Percentiles rank a stretch among this genome's conserved stretches.
These are phyloP conservation scores for Aspergillus wentii DNA, from an alignment of 495 filamentous ascomycete species.

Conservation along the genomic window DNA sequence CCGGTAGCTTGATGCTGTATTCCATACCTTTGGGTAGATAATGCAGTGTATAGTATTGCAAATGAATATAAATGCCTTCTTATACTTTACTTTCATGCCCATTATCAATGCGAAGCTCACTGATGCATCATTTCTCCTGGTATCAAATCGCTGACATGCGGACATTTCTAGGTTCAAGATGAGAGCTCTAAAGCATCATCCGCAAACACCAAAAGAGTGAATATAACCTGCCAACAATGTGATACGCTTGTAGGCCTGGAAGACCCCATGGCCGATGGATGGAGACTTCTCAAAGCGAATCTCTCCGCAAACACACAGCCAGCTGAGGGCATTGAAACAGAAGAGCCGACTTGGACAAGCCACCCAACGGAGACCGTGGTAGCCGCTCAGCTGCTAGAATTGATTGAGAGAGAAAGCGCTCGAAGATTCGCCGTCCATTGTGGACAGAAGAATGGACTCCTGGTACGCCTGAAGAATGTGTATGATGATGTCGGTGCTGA, in stretches of 20 bases:
- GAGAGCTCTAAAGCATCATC: slow-evolving; percentile 2
- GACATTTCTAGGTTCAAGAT: slow-evolving; percentile 14
- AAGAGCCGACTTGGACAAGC: slow-evolving; percentile 19
- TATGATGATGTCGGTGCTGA: too few species aligned
- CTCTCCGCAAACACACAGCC: slow-evolving; percentile 22
- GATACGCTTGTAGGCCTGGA: slow-evolving; percentile 36
- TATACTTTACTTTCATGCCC: not conserved
- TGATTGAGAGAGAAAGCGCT: slow-evolving; percentile 44
- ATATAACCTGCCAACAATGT: slow-evolving; percentile 35
- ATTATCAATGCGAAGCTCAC: not conserved
- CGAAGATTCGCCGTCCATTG: slow-evolving; percentile 44
- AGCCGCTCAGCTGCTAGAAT: slow-evolving; percentile 45
- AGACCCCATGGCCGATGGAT: slow-evolving; percentile 35
- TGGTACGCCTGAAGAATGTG: slow-evolving; percentile 39
- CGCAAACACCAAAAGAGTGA: slow-evolving; percentile 6
- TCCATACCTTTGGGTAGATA: too few species aligned
- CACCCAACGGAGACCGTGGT: slow-evolving; percentile 48
- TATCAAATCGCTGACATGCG: slow-evolving; percentile 12
- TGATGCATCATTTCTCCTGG: not conserved
- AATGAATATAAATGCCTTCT: not conserved
- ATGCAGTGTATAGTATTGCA: too few species aligned
- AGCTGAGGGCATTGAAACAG: not conserved
- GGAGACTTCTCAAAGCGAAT: slow-evolving; percentile 49
- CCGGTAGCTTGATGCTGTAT: not conserved
- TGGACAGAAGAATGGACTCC: slow-evolving; percentile 29